Percentiles rank a stretch among this genome's conserved stretches.
Conservation (phyloP, 1,284 basidiomycete species). For the Cutaneotrichosporon curvatum region DNA sequence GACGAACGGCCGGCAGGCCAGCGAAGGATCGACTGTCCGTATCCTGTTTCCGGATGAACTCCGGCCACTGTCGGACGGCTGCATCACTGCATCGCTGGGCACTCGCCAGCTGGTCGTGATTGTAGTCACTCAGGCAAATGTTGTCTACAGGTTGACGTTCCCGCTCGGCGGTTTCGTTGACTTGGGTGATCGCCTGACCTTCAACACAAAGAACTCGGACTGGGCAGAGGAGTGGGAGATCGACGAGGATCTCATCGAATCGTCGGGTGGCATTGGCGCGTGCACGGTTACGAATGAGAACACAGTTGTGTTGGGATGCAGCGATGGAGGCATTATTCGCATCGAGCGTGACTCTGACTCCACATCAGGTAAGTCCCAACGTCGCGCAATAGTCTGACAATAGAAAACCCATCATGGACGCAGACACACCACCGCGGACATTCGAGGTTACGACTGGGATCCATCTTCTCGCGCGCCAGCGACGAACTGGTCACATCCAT, state of each 20-base stretch:
- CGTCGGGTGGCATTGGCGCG: conserved; percentile 39
- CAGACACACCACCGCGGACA: conserved; percentile 32
- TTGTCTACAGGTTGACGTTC: conserved; percentile 68
- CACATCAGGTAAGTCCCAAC: conserved; percentile 22
- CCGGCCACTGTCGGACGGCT: conserved; percentile 48
- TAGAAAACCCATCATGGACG: conserved; percentile 25
- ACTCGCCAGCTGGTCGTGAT: conserved; percentile 62
- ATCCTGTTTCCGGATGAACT: conserved; percentile 71
- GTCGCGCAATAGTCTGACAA: conserved; percentile 5
- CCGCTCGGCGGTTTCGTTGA: conserved; percentile 42
- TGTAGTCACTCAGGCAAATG: conserved; percentile 60
- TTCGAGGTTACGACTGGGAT: conserved; percentile 31
- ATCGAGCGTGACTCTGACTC: conserved; percentile 49
- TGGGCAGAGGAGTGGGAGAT: conserved; percentile 40
- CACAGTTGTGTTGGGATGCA: conserved; percentile 59
- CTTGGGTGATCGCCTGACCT: conserved; percentile 23
- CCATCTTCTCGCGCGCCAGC: conserved; percentile 30
- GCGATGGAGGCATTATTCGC: conserved; percentile 64
- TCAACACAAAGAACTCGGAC: conserved; percentile 22
- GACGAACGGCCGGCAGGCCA: conserved; percentile 7
- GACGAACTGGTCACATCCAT: conserved; percentile 37
- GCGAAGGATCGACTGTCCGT: conserved; percentile 53
- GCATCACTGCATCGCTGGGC: conserved; percentile 54
- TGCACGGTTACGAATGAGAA: conserved; percentile 65
- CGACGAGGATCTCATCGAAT: conserved; percentile 24